Evolutionary conservation across 73 alveolate genomes (phyloP).

Genomic region (Paramecium biaurelia): DNA sequence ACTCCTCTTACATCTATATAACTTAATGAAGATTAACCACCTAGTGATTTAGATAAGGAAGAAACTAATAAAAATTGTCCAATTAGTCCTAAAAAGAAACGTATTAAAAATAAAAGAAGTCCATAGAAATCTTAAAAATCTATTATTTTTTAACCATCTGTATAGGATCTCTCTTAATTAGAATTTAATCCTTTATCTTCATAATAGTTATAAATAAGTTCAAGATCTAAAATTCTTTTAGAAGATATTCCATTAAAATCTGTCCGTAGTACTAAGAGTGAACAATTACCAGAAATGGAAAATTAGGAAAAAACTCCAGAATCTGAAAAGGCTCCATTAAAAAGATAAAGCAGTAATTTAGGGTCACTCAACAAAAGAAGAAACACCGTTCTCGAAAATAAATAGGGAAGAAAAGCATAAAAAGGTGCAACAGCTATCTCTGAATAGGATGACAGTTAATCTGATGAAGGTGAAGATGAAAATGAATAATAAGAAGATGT

Average conservation of each 20-base stretch:
- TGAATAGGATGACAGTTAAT: conserved; percentile 11
- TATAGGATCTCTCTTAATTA: not conserved
- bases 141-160: not conserved
- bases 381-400: not conserved
- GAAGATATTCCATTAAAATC: not conserved
- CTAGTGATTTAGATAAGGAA: not conserved
- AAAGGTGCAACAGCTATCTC: not conserved
- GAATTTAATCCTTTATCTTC: not conserved
- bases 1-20: not conserved
- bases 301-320: not conserved
- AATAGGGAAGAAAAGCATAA: not conserved
- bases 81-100: not conserved
- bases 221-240: not conserved
- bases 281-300: not conserved
- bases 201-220: not conserved
- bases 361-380: not conserved
- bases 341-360: not conserved
- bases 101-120: not conserved
- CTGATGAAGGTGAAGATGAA: not conserved
- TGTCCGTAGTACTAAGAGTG: not conserved
- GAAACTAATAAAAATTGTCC: not conserved
- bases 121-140: not conserved
- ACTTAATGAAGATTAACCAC: not conserved
- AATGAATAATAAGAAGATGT: not conserved
- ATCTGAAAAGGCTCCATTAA: not conserved